These are phyloP conservation scores for Prunus davidiana DNA, from an alignment of 306 rosid species.

Conservation along the genomic window DNA sequence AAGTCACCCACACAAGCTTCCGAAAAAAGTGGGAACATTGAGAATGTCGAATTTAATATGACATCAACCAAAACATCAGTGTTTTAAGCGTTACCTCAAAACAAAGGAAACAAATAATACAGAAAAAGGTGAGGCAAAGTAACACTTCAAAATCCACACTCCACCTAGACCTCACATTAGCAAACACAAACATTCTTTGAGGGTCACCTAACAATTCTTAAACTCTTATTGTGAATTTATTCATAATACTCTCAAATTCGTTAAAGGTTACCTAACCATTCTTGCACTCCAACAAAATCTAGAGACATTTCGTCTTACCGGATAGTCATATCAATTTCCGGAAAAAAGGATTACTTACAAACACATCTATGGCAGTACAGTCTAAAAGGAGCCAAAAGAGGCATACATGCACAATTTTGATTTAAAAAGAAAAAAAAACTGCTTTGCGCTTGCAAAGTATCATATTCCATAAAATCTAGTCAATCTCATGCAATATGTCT, in stretches of 20 bases:
- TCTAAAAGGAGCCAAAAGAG: neutral
- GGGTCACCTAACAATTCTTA: neutral
- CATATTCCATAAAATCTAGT: neutral
- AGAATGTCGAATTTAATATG: neutral
- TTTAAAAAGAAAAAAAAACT: no score
- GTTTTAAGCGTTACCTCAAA: neutral
- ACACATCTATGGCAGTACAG: neutral
- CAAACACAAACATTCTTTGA: no score
- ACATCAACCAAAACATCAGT: neutral
- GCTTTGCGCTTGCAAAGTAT: neutral
- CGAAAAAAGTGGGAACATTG: neutral
- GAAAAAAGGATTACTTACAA: neutral
- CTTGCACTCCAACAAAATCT: neutral
- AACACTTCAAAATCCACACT: neutral
- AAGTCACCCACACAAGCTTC: neutral
- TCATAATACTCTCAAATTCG: neutral
- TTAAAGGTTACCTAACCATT: neutral
- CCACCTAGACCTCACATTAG: neutral
- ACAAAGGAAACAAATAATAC: neutral
- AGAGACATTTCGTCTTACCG: neutral
- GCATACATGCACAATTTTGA: neutral
- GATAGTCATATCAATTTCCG: neutral
- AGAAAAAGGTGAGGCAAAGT: neutral
- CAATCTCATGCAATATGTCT: neutral
- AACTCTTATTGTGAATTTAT: neutral